Evolutionary conservation across 1,284 basidiomycete species (phyloP), one percentile per base, ranked within the genome.

Genomic region (Moesziomyces antarcticus): DNA sequence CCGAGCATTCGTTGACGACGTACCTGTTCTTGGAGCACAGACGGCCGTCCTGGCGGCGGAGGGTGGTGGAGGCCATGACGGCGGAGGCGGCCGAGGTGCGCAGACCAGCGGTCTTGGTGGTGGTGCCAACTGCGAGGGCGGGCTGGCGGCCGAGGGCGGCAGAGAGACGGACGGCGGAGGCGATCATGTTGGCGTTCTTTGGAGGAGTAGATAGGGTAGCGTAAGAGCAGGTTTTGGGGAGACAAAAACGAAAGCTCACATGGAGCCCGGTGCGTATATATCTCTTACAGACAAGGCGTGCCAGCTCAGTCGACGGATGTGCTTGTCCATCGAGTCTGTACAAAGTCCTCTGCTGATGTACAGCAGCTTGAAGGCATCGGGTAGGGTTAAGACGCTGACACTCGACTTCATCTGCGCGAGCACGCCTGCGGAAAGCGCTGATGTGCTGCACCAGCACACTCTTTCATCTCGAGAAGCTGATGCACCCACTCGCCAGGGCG

Each of bases 1-100:
- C n/a, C 11, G 35, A 37, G 35, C 35, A 2, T 24, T 37, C 16
- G 20, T 30, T 21, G n/a, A n/a, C 40, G 4, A 72, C 64, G 27
- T 59, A 73, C 71, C 71, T 58, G 67, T 66, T 70, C 46, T 60
- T 58, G 48, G 67, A 70, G 58, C 59, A 66, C 21, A 74, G 49
- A 18, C 72, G 72, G 14, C 72, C 72, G 22, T 74, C 72, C 20
- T 56, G 56, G 51, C 63, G 63, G 43, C 67, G 56, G 21, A 68
- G 24, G 13, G 57, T 61, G 22, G 63, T 66, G 16, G 72, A 54
- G 40, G 72, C 59, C 48, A 53, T 49, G 50, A 67, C 37, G 41
- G 63, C 56, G 3, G 67, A 41, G 22, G 58, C 46, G 11, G 72
- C 67, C 42, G 67, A 74, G 52, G 72, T 70, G 63, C 66, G 70